Percentiles rank a stretch among this genome's conserved stretches.
phyloP scores from a whole-genome alignment of 2,329 filamentous ascomycete species.

The Scytalidium sp. region DNA sequence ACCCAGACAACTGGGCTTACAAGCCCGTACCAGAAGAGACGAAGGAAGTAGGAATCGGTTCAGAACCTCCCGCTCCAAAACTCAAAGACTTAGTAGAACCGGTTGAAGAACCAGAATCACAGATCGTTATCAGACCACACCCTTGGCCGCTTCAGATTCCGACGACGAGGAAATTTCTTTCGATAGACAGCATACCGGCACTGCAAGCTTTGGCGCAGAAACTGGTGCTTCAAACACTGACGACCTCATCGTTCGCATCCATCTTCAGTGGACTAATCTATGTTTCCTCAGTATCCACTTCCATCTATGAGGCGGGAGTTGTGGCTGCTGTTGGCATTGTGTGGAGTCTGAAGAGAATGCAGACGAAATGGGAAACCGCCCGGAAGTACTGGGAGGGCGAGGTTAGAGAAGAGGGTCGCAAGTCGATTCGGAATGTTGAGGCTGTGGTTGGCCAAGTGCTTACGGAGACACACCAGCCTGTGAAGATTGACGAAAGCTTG shows the following conservation, averaged over 20 bases:
- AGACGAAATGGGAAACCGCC: constrained; percentile 60
- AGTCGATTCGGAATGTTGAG: constrained; percentile 57
- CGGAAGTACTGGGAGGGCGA: constrained; percentile 62
- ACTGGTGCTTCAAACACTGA: constrained; percentile 68
- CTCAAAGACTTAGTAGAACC: constrained; percentile 16
- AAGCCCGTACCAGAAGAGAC: constrained; percentile 11
- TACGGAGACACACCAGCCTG: constrained; percentile 11
- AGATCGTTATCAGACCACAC: constrained; percentile 11
- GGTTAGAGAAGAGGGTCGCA: constrained; percentile 64
- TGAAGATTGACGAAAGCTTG: constrained; percentile 16
- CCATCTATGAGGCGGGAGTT: constrained; percentile 59
- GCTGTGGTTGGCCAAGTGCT: constrained; percentile 48
- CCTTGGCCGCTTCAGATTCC: constrained; percentile 74
- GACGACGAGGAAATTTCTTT: constrained; percentile 63
- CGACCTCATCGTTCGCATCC: constrained; percentile 62
- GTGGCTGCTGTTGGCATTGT: constrained; percentile 59
- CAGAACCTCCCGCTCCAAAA: constrained; percentile 12
- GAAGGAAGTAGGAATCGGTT: constrained; percentile 7
- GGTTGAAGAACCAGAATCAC: constrained; percentile 11
- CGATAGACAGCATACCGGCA: constrained; percentile 64
- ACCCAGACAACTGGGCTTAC: constrained; percentile 21
- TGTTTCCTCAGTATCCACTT: constrained; percentile 49
- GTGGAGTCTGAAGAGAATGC: constrained; percentile 57
- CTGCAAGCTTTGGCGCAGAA: constrained; percentile 71
- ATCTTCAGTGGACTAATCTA: constrained; percentile 56